A percentile compares a stretch with the other conserved stretches of the same genome.
phyloP scores from a whole-genome alignment of 257 asterid genomes.

The Solanum ahanhuiri region DNA sequence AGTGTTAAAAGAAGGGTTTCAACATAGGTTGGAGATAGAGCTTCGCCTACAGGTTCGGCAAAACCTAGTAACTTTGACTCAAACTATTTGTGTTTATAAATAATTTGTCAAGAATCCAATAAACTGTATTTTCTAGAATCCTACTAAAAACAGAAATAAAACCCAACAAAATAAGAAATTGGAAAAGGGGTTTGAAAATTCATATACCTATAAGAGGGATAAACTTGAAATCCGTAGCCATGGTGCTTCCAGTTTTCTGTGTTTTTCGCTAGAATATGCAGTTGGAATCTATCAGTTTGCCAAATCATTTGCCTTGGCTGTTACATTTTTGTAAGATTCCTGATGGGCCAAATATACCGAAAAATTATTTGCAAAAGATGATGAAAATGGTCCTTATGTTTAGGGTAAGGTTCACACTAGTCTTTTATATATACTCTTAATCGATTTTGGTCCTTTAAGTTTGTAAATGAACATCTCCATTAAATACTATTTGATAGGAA shows the following conservation, averaged over 20 bases:
- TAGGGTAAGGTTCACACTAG: not conserved
- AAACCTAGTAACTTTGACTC: not conserved
- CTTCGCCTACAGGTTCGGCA: not conserved
- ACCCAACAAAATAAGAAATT: not conserved
- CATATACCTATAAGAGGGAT: slow-evolving; percentile 75
- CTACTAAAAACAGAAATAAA: too few species aligned
- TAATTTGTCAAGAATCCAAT: not conserved
- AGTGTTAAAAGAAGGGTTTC: not conserved
- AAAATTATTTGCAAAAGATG: not conserved
- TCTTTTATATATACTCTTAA: not conserved
- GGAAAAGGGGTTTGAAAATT: too few species aligned
- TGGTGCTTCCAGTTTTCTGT: slow-evolving; percentile 15
- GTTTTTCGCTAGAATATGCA: not conserved
- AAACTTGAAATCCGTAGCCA: slow-evolving; percentile 78
- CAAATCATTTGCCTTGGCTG: not conserved
- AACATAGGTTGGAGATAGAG: not conserved
- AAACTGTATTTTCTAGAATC: not conserved
- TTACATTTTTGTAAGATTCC: not conserved
- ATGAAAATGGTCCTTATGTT: not conserved
- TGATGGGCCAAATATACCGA: not conserved
- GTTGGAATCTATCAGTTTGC: not conserved
- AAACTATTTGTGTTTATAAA: not conserved
- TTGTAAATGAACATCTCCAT: not conserved
- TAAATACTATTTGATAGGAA: not conserved
- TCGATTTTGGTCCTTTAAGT: not conserved